Base-by-base conservation (phyloP, 352 stramenopile species). In the Nothophytophthora sp. region DNA sequence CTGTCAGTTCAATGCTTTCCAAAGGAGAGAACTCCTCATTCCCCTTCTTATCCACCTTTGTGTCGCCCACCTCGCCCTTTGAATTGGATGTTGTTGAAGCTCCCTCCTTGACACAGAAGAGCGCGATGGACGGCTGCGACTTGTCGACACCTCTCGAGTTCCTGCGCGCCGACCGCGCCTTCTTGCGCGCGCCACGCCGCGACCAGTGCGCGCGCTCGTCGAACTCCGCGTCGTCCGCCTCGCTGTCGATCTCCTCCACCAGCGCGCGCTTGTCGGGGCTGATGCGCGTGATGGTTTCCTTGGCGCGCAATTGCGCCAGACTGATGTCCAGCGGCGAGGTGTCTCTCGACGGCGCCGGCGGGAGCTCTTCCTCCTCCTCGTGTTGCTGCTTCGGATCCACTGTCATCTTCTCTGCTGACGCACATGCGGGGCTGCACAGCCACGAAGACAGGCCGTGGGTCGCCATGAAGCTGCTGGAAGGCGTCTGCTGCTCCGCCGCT, bases 151-250 rank as follows among this genome's bases (percentile, higher is more conserved):
- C 41, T 32, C 28, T 12, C 10, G 41, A 39, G 9, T 47, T 11
- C 46, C 23, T 45, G 27, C 60, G 55, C 37, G 64, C 55, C 15
- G 44, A 50, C 8, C 67, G 60, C 12, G 63, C 60, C 45, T 80
- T 84, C 23, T 67, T 73, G 27, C 63, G 42, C 1, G 46, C 35
- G n/a, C 60, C 56, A n/a, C 71, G 62, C 11, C 77, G 55, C 2
- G 67, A 59, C 81, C 77, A 91, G 19, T 89, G 77, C 32, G 76
- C 75, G 13, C 68, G 55, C 34, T 90, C 76, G 20, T 90, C 81
- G 37, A 91, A 89, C 56, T 91, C 81, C 23, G 42, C 60, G 55
- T 91, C 81, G 50, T 91, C 81, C 28, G 70, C 71, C 37, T 91
- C 81, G 38, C 58, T 84, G 54, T 91, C 81, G 47, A 91, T 89